Base-by-base conservation (phyloP, 1,284 basidiomycete genomes). In the Cystobasidium slooffiae region DNA sequence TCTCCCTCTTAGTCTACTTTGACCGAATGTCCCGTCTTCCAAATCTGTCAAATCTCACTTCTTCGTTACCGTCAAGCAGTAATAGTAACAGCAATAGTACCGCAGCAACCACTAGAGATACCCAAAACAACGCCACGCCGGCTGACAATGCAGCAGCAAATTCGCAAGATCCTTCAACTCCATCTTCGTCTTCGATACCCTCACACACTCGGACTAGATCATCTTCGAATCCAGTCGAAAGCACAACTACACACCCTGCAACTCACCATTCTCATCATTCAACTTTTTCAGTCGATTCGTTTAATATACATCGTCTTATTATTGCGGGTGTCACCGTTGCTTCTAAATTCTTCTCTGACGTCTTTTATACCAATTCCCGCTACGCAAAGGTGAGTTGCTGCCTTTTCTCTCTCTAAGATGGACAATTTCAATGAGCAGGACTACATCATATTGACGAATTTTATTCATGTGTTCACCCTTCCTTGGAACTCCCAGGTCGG, bases 321-420 rank as follows among this genome's bases (percentile, higher is more conserved):
- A 98, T 99, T 78, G 95, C 96, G 0, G 96, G 96, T 3, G 91
- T 99, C 37, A 98, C 96, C 2, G 96, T 99, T 9, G 95, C 96
- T 20, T 94, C 92, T 85, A 99, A 99, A 83, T 99, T 99, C 83
- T 98, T 98, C 82, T 94, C 91, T 75, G 96, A 99, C 82, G 94
- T 99, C 10, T 99, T 99, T 81, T 98, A 99, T 84, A 98, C 96
- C n/a, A 99, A 99, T 81, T 97, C 95, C 41, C 87, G 96, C 47
- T 99, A 99, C 82, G 96, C 96, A 74, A 99, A 98, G 88, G 94
- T 95, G 76, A 68, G 89, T 44, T 18, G 12, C 2, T 59, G 63
- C 24, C 0, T n/a, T 14, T 53, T 52, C 6, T 6, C 22, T 24
- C 14, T 18, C 39, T 3, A 9, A 2, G 6, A 18, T 9, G 37